Conservation (phyloP, 2,329 filamentous ascomycete genomes). For the Microascus cirrosus region DNA sequence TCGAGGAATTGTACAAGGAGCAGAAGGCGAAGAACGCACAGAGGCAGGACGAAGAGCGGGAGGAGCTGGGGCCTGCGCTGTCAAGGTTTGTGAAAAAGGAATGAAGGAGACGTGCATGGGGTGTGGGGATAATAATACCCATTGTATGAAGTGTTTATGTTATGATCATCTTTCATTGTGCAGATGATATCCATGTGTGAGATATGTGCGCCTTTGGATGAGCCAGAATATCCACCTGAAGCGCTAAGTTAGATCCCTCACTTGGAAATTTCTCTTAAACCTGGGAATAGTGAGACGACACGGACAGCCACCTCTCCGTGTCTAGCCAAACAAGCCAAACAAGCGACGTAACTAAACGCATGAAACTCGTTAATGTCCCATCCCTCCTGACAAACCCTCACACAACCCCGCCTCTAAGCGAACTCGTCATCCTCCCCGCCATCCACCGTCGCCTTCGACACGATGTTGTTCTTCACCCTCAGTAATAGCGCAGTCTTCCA, state of each 20-base stretch:
- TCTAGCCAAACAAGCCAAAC: neutral
- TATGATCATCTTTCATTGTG: neutral
- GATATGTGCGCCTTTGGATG: neutral
- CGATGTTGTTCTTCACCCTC: slow-evolving; percentile 73
- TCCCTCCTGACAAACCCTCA: neutral
- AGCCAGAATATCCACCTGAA: neutral
- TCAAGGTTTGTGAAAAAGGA: slow-evolving; percentile 72
- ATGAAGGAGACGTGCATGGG: slow-evolving; percentile 14
- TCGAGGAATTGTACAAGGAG: slow-evolving; percentile 72
- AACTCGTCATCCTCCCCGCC: slow-evolving; percentile 16
- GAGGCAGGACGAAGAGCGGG: slow-evolving; percentile 51
- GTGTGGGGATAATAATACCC: neutral
- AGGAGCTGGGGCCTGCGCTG: slow-evolving; percentile 74
- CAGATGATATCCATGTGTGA: neutral
- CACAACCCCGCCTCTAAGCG: slow-evolving; percentile 5
- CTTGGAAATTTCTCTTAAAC: neutral
- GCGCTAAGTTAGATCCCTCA: too few relatives aligned
- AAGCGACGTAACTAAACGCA: neutral
- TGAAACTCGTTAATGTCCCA: neutral
- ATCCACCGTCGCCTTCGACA: slow-evolving; percentile 36
- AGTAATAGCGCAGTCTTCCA: slow-evolving; percentile 89
- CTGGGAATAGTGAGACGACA: neutral
- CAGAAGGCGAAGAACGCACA: slow-evolving; percentile 56
- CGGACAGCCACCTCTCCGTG: neutral
- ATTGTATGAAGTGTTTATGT: neutral